phyloP scores from a whole-genome alignment of 345 rosid genomes.

The Populus tremula region DNA sequence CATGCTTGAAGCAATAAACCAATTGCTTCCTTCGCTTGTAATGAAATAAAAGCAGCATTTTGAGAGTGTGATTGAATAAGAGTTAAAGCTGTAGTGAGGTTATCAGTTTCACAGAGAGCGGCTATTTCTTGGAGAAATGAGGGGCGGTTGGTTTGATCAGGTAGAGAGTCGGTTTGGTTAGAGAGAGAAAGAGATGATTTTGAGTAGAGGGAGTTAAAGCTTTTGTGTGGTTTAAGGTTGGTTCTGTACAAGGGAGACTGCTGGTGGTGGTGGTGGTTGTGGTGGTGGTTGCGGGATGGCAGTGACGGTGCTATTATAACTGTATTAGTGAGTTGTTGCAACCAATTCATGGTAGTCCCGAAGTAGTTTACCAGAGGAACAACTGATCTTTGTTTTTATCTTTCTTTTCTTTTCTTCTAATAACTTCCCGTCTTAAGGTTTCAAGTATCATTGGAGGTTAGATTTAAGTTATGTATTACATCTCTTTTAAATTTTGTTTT shows the following conservation, averaged over 20 bases:
- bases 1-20: slow-evolving; percentile 53
- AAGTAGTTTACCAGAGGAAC: too few species aligned
- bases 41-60: slow-evolving; percentile 21
- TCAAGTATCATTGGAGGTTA: too few species aligned
- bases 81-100: slow-evolving; percentile 39
- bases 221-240: neutral
- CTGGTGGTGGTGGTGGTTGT: neutral
- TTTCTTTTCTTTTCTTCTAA: too few species aligned
- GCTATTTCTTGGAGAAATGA: slow-evolving; percentile 34
- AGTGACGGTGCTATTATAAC: neutral
- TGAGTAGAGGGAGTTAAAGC: neutral
- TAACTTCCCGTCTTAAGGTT: too few species aligned
- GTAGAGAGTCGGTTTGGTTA: neutral
- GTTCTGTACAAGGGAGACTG: neutral
- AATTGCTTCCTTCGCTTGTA: slow-evolving; percentile 41
- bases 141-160: slow-evolving; percentile 15
- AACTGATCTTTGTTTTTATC: too few species aligned
- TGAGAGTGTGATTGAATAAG: slow-evolving; percentile 18
- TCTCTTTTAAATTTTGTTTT: too few species aligned
- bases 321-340: neutral
- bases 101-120: slow-evolving; percentile 35
- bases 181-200: slow-evolving; percentile 16
- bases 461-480: too few species aligned
- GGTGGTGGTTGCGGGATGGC: neutral
- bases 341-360: neutral